Evolutionary conservation across 306 rosid species (phyloP).

Genomic region (Casuarina glauca): DNA sequence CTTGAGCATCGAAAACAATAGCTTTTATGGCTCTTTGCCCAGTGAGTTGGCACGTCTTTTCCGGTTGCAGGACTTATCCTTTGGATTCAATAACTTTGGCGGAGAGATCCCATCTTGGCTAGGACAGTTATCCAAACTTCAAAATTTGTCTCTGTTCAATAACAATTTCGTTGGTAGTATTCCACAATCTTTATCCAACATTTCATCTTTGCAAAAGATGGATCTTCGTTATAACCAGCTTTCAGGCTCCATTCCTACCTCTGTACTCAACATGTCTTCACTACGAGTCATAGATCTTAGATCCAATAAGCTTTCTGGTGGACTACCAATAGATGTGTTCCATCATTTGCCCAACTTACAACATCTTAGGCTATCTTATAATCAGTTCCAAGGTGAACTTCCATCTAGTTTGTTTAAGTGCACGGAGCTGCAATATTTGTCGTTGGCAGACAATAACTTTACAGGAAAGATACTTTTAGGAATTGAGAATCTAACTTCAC

Average conservation of each 20-base stretch:
- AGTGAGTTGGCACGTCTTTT: too few relatives aligned
- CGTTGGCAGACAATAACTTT: conserved; percentile 6
- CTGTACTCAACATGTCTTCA: conserved; percentile 5
- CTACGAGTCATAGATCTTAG: neutral
- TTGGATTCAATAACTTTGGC: too few relatives aligned
- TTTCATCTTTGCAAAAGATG: too few relatives aligned
- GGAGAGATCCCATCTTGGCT: too few relatives aligned
- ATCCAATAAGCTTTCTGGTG: conserved; percentile 1
- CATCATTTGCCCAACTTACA: conserved; percentile 17
- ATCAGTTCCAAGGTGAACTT: conserved; percentile 4
- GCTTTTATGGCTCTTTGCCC: too few relatives aligned
- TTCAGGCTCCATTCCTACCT: neutral
- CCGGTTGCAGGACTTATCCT: too few relatives aligned
- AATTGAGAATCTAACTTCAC: conserved; percentile 21
- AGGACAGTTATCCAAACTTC: too few relatives aligned
- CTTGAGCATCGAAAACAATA: too few relatives aligned
- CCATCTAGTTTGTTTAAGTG: conserved; percentile 18
- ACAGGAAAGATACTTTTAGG: conserved; percentile 18
- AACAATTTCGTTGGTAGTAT: neutral
- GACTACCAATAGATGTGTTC: conserved; percentile 7
- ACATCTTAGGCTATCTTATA: neutral
- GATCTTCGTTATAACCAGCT: neutral
- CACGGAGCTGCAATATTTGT: neutral
- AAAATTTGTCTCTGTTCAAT: too few relatives aligned
- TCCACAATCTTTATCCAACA: neutral